Percentiles rank a stretch among this genome's conserved stretches.
Conservation (phyloP, 495 filamentous ascomycete genomes). For the Penicillium robsamsonii region DNA sequence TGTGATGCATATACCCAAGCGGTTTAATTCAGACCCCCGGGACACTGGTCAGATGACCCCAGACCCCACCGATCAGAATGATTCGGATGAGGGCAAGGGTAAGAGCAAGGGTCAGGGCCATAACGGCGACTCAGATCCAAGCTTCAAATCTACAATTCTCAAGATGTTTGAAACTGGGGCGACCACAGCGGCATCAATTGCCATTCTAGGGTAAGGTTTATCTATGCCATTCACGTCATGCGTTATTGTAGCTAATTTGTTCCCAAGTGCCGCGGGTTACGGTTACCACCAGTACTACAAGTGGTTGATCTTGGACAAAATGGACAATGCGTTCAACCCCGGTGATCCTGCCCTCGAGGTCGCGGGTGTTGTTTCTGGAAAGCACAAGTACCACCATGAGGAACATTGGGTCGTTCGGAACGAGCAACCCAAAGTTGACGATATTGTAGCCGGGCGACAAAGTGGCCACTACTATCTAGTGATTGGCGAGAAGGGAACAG, state of each 20-base stretch:
- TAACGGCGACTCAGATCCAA: conserved; percentile 33
- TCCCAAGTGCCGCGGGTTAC: conserved; percentile 68
- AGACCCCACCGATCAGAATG: conserved; percentile 36
- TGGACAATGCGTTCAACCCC: conserved; percentile 87
- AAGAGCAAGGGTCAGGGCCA: conserved; percentile 21
- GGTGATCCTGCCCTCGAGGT: conserved; percentile 90
- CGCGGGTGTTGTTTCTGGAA: conserved; percentile 65
- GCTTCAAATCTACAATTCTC: conserved; percentile 50
- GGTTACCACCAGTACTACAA: conserved; percentile 88
- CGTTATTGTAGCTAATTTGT: conserved; percentile 17
- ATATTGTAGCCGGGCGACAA: conserved; percentile 66
- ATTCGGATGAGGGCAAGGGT: conserved; percentile 29
- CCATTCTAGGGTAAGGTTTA: conserved; percentile 67
- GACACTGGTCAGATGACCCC: conserved; percentile 26
- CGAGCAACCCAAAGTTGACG: conserved; percentile 77
- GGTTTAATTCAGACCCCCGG: conserved; percentile 34
- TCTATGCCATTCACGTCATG: background rate
- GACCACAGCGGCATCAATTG: conserved; percentile 83
- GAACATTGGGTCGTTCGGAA: conserved; percentile 79
- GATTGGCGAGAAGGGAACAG: conserved; percentile 95
- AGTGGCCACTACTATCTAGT: conserved; percentile 85
- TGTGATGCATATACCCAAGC: conserved; percentile 16
- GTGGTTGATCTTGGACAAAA: conserved; percentile 79
- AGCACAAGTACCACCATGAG: conserved; percentile 51
- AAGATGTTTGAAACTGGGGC: conserved; percentile 85